phyloP scores from a whole-genome alignment of 306 rosid genomes.

The cucumber (Cucumis sativus) region DNA sequence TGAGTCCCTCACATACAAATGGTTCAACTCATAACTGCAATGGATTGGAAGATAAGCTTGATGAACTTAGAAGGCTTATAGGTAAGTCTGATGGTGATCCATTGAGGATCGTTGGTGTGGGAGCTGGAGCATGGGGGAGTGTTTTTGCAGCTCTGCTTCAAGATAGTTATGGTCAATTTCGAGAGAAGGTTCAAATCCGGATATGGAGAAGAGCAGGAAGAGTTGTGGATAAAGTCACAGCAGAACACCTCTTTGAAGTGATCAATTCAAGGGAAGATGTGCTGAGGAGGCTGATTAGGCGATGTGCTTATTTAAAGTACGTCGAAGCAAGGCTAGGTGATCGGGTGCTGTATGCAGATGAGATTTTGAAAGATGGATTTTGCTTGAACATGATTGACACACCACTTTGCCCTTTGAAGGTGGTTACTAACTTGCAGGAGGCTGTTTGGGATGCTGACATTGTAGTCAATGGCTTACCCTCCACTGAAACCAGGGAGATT shows the following conservation, averaged over 20 bases:
- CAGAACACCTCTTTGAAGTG: conserved; percentile 74
- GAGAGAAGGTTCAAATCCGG: conserved; percentile 70
- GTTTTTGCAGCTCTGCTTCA: conserved; percentile 70
- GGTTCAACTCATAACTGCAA: conserved; percentile 41
- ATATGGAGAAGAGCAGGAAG: conserved; percentile 86
- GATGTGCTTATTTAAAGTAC: conserved; percentile 76
- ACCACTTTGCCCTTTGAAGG: conserved; percentile 86
- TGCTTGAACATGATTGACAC: conserved; percentile 92
- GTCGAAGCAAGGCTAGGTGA: conserved; percentile 94
- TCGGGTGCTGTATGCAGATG: conserved; percentile 71
- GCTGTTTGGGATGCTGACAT: conserved; percentile 98
- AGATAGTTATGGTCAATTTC: conserved; percentile 65
- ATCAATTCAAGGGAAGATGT: conserved; percentile 84
- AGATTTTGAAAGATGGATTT: conserved; percentile 83
- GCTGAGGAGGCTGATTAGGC: conserved; percentile 69
- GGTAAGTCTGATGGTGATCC: conserved; percentile 57
- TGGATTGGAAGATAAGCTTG: conserved; percentile 61
- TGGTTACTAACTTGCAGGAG: conserved; percentile 87
- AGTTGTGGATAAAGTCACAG: conserved; percentile 54
- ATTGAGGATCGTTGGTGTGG: conserved; percentile 73
- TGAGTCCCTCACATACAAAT: conserved; percentile 26
- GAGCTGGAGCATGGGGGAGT: conserved; percentile 98
- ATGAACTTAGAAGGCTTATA: conserved; percentile 39
- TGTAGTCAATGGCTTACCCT: conserved; percentile 93
- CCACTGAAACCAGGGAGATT: conserved; percentile 74